Base-by-base conservation (phyloP, 305 asterid species). In the Fraxinus ornus region DNA sequence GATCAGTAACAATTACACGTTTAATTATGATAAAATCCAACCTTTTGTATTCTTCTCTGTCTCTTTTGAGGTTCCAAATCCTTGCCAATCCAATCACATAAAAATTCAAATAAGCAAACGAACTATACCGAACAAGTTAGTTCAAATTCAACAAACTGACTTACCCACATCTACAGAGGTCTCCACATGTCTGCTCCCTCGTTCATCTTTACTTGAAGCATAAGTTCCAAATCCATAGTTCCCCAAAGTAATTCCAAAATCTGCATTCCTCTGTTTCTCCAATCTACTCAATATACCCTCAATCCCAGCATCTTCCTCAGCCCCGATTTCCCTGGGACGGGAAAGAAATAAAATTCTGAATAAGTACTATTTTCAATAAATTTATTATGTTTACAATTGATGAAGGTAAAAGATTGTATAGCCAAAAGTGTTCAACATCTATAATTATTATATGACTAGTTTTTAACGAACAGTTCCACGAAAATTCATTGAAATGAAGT, bases 251-350 rank as follows among this genome's bases (percentile, higher is more conserved):
- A 88, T 84, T 80, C 91, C 94, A 55, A 93, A 79, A 64, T 92
- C 86, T 1, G 62, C 88, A 79, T 78, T 89, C 91, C 97, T 92
- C 87, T 94, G 94, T 85, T 91, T 94, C 90, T 91, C 94, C 86
- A 96, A 85, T 84, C 98, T 87, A 80, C 89, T 90, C 90, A 94
- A 79, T 86, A 96, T 94, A 77, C 97, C 98, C 24, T 88, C 92
- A 82, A 94, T 84, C 49, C 93, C 97, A 5, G 85, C 80, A 80
- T 87, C 93, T 87, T 85, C 90, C 75, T 86, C 91, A 74, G 85
- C 82, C 84, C 80, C 87, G 71, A 32, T 77, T 78, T 90, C 92
- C 83, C 98, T 96, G 84, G 73, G 82, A 71, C 90, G 91, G 83
- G 77, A 80, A 78, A 78, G 76, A 41, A 10, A 6, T 77, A 30